These are phyloP conservation scores for Phascolomyces articulosus DNA, from an alignment of 371 early-diverging fungal genomes.

Conservation along the genomic window DNA sequence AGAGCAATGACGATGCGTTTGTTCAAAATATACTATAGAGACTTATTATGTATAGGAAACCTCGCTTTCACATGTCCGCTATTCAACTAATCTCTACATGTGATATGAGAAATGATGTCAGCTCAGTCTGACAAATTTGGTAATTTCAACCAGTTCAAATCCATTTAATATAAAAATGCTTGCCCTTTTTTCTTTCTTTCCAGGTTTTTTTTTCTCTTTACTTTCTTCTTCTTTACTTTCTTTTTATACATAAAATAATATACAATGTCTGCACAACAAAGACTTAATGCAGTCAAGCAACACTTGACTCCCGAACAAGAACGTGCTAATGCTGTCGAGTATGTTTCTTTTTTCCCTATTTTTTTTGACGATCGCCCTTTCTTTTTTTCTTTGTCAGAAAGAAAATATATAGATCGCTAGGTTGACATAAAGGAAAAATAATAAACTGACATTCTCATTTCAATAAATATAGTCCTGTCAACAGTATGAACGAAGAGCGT, in stretches of 20 bases:
- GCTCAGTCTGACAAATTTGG: not conserved
- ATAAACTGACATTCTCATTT: not conserved
- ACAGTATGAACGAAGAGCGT: slow-evolving; percentile 72
- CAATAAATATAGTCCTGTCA: slow-evolving; percentile 33
- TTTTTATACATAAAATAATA: not conserved
- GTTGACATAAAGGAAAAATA: no score
- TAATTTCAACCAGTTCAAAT: not conserved
- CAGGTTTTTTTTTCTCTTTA: not conserved
- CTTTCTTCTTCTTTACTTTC: not conserved
- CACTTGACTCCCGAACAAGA: slow-evolving; percentile 30
- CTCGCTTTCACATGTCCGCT: slow-evolving; percentile 1
- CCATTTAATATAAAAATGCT: not conserved
- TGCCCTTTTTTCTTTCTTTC: not conserved
- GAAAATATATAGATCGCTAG: not conserved
- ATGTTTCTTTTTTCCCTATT: slow-evolving; percentile 1
- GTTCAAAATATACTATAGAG: not conserved
- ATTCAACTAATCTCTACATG: not conserved
- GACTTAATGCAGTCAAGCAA: slow-evolving; percentile 32
- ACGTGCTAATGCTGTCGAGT: slow-evolving; percentile 31
- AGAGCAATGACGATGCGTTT: not conserved
- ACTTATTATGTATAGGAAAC: no score
- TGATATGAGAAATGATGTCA: slow-evolving; percentile 13
- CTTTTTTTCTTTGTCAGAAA: not conserved
- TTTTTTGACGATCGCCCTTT: not conserved
- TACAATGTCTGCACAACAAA: slow-evolving; percentile 17